Evolutionary conservation across 1,139 yeast genomes (phyloP).

Genomic region (Debaryomyces nepalensis): DNA sequence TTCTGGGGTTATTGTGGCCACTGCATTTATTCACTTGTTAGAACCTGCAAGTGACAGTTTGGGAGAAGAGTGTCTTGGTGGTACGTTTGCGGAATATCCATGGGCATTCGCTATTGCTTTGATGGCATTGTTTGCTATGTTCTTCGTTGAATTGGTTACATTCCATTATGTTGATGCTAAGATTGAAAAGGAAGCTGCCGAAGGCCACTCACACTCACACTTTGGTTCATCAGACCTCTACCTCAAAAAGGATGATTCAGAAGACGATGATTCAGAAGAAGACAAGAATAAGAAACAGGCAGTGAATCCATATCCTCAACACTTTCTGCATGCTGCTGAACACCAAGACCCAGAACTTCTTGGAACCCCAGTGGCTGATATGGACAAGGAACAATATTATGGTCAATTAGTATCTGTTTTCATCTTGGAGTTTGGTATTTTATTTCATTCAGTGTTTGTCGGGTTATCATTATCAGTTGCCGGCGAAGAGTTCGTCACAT

Average conservation of each 20-base stretch:
- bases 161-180: slow-evolving; percentile 54
- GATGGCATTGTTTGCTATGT: slow-evolving; percentile 46
- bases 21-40: slow-evolving; percentile 83
- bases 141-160: slow-evolving; percentile 60
- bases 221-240: slow-evolving; percentile 48
- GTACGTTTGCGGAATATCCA: slow-evolving; percentile 39
- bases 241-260: slow-evolving; percentile 29
- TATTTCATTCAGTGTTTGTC: slow-evolving; percentile 46
- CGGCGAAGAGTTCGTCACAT: slow-evolving; percentile 40
- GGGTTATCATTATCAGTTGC: slow-evolving; percentile 47
- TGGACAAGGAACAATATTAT: slow-evolving; percentile 44
- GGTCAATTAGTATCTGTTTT: slow-evolving; percentile 43
- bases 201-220: slow-evolving; percentile 52
- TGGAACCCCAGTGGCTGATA: slow-evolving; percentile 44
- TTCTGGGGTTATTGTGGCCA: slow-evolving; percentile 89
- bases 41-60: slow-evolving; percentile 73
- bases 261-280: slow-evolving; percentile 19
- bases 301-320: slow-evolving; percentile 41
- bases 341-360: slow-evolving; percentile 60
- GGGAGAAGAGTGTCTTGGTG: slow-evolving; percentile 40
- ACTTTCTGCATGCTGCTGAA: slow-evolving; percentile 51
- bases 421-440: slow-evolving; percentile 44
- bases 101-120: slow-evolving; percentile 48
- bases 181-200: slow-evolving; percentile 25
- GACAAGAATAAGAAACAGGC: slow-evolving; percentile 21